Evolutionary conservation across 2,329 filamentous ascomycete species (phyloP), one percentile per base, ranked within the genome.

Genomic region (Fusarium fracticaudum): DNA sequence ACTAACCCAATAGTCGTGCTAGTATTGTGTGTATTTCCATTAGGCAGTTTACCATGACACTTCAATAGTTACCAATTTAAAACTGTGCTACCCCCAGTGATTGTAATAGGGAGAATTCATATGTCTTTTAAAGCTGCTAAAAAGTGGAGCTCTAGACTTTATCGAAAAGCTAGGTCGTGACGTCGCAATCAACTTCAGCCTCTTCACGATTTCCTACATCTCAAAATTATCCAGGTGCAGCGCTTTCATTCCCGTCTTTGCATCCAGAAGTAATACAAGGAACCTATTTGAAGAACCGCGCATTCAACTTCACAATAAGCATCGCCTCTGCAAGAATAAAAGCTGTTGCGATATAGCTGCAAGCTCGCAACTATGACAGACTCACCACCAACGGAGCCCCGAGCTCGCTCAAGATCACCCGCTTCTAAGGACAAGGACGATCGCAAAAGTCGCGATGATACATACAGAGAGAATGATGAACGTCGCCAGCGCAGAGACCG

Each of bases 341-440:
- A 33, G 33, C 31, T n/a, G 29, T 43, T 57, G 33, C 69, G 45
- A 60, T 24, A 29, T 20, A 26, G 24, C 43, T n/a, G 18, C 44
- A 35, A 63, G 33, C 35, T 37, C 24, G 24, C 50, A 59, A 37
- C 61, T 24, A 75, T 75, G 72, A 60, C 72, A 54, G 61, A 73
- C 45, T 73, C 72, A 73, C 65, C 72, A 60, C 65, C 61, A 37
- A 48, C 60, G 29, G 69, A 73, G 61, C 54, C 72, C 44, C 58
- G 59, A 51, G 58, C 60, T 72, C 72, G 64, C n/a, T 75, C 69
- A 58, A 70, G 59, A 44, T 75, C 72, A 22, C 72, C 72, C 11
- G 65, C 69, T 14, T 48, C 60, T 9, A 57, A 66, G 31, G 68
- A 66, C 13, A 70, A 33, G 55, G 60, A 63, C 18, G 65, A 67